These are phyloP conservation scores for Serendipita vermifera DNA, from an alignment of 768 basidiomycete genomes.

Conservation along the genomic window DNA sequence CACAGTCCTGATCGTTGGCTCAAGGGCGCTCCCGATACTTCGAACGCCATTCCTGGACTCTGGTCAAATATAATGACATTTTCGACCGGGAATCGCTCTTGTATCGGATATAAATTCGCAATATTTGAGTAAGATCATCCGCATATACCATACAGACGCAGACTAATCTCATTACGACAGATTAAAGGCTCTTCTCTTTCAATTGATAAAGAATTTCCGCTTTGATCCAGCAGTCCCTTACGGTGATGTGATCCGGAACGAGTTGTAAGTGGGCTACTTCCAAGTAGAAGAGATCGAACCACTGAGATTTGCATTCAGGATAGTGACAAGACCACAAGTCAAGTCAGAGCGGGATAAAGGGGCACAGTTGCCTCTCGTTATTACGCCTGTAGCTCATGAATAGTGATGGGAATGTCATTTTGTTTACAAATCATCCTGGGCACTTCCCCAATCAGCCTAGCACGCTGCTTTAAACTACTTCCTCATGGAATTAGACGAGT, in stretches of 20 bases:
- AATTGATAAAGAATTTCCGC: not conserved
- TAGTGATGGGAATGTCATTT: too few species aligned
- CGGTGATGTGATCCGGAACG: not conserved
- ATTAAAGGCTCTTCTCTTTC: not conserved
- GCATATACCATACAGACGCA: too few species aligned
- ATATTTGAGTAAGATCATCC: not conserved
- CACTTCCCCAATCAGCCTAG: too few species aligned
- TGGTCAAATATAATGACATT: conserved; percentile 9
- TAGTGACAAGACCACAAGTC: not conserved
- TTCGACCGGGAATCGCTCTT: not conserved
- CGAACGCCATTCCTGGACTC: not conserved
- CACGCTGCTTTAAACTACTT: too few species aligned
- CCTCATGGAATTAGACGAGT: too few species aligned
- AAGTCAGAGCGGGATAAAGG: not conserved
- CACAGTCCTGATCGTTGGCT: not conserved
- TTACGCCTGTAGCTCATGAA: not conserved
- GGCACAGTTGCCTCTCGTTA: conserved; percentile 9
- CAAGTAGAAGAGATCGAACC: too few species aligned
- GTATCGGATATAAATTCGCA: conserved; percentile 10
- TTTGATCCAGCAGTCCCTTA: not conserved
- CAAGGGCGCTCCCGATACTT: not conserved
- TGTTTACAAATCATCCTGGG: too few species aligned
- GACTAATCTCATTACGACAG: too few species aligned
- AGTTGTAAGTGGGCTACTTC: not conserved
- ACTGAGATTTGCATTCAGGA: not conserved